Conservation (phyloP, 352 stramenopile genomes). For the Phytophthora pluvialis region DNA sequence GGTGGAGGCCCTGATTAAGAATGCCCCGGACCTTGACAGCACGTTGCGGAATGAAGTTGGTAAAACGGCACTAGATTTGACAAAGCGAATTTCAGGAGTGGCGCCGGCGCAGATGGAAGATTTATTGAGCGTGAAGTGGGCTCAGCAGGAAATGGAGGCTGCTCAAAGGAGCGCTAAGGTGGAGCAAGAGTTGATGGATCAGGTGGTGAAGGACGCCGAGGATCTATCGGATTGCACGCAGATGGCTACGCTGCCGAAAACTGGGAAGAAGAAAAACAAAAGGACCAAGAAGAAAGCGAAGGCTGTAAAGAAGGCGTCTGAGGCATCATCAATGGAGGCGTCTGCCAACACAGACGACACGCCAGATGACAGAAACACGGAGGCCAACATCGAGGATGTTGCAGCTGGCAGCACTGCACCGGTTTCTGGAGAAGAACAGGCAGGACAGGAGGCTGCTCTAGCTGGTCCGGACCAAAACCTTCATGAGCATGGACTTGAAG, state of each 20-base stretch:
- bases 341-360: neutral
- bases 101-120: constrained; percentile 35
- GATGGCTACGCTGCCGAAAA: constrained; percentile 17
- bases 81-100: constrained; percentile 35
- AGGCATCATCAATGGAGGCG: neutral
- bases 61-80: constrained; percentile 47
- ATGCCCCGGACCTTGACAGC: constrained; percentile 27
- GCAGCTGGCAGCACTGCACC: neutral
- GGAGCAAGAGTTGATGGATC: constrained; percentile 37
- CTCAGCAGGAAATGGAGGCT: constrained; percentile 28
- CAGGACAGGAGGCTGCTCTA: neutral
- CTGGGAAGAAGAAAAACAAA: constrained; percentile 49
- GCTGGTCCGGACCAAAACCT: neutral
- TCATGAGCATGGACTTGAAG: constrained; percentile 4
- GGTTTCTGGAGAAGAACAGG: neutral
- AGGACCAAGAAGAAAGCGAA: constrained; percentile 49
- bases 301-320: neutral
- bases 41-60: constrained; percentile 42
- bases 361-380: neutral
- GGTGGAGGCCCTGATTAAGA: constrained; percentile 45
- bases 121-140: constrained; percentile 29
- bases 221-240: constrained; percentile 10
- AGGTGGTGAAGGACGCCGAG: constrained; percentile 24
- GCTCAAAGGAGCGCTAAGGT: constrained; percentile 29
- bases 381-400: neutral